Conservation (phyloP, 176 grass and related monocot species). For the Chloris gayana region DNA sequence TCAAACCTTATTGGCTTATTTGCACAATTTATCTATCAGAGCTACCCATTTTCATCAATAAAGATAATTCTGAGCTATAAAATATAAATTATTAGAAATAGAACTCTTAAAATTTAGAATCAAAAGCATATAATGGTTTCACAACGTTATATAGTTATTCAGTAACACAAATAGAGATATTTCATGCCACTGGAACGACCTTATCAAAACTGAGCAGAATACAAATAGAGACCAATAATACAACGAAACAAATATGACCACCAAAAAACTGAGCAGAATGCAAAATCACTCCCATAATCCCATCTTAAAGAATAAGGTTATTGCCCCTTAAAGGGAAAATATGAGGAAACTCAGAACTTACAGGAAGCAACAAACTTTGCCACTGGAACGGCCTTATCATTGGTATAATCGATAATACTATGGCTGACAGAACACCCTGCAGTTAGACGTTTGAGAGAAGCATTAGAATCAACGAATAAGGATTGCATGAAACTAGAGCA, state of each 20-base stretch:
- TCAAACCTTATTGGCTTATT: conserved; percentile 23
- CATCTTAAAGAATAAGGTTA: neutral
- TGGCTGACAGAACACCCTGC: conserved; percentile 93
- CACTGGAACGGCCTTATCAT: conserved; percentile 98
- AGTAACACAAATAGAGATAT: neutral
- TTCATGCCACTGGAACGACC: too few relatives aligned
- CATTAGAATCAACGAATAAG: conserved; percentile 46
- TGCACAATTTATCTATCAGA: conserved; percentile 13
- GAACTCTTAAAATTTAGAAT: conserved; percentile 12
- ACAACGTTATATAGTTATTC: neutral
- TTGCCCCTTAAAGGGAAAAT: neutral
- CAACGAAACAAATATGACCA: conserved; percentile 11
- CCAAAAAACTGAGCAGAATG: neutral
- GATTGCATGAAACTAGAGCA: conserved; percentile 25
- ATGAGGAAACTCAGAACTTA: conserved; percentile 47
- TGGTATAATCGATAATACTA: conserved; percentile 88
- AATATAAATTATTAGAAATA: neutral
- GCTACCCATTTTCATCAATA: conserved; percentile 1
- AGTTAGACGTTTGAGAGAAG: conserved; percentile 45
- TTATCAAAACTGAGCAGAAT: too few relatives aligned
- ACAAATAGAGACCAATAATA: conserved; percentile 6
- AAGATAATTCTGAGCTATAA: neutral
- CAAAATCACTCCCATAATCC: neutral
- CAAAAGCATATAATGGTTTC: neutral
- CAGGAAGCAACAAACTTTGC: conserved; percentile 98